Evolutionary conservation across 345 rosid species (phyloP), one percentile per base, ranked within the genome.

Genomic region (Populus davidiana): DNA sequence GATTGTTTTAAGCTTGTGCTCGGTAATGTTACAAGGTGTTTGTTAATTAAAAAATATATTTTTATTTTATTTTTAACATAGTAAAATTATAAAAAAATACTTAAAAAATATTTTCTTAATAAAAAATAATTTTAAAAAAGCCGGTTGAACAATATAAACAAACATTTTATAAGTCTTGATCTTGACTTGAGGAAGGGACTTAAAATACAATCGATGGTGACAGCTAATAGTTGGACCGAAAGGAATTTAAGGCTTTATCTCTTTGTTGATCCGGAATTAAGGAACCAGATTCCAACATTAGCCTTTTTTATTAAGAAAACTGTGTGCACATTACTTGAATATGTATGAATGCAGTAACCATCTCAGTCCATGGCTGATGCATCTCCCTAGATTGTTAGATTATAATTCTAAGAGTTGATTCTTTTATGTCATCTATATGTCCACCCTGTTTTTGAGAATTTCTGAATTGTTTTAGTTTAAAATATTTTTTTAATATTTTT

Each of bases 181-280:
- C n/a, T 52, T 20, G n/a, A 52, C n/a, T 52, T 20, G n/a, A 52
- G 59, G n/a, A 50, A 52, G 59, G n/a, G 3, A 17, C 8, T 20
- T 52, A 52, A 52, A 47, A 52, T 52, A 52, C 23, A 52, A 20
- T 52, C 59, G 47, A 47, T 65, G 69, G 31, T 47, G 71, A 77
- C 72, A 8, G 63, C 65, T 39, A 47, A 11, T 44, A 6, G 75
- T 18, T 10, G 72, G 71, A 50, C 29, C 11, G 12, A 2, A 61
- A 31, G 64, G 78, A 31, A 75, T 76, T 63, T 0, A 14, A 17
- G 12, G 17, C 61, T 49, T 75, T 75, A 31, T 72, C 79, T 43
- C 79, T 81, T 83, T 23, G 70, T 64, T 81, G 56, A 36, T 41
- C 6, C 54, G 75, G 49, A 79, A 81, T 67, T 33, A 67, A 75